A percentile compares a stretch with the other conserved stretches of the same genome.
phyloP scores from a whole-genome alignment of 768 basidiomycete species.

The Mycena indigotica region DNA sequence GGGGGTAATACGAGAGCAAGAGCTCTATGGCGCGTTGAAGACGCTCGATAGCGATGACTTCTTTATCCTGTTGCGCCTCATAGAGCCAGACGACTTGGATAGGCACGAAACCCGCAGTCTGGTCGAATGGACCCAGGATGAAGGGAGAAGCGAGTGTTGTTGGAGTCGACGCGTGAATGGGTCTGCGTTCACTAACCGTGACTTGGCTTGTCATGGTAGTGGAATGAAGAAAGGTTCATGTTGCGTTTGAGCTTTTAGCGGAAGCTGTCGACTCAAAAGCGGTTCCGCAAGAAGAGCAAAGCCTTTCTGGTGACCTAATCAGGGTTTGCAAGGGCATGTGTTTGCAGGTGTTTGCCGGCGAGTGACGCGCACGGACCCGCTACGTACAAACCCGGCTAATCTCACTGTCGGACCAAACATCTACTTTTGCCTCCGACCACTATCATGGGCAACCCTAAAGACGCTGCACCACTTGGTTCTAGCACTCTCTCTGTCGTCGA shows the following conservation, averaged over 20 bases:
- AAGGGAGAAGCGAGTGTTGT: slow-evolving; percentile 12
- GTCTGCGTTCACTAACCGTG: neutral
- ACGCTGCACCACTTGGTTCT: slow-evolving; percentile 10
- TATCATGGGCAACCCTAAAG: slow-evolving; percentile 20
- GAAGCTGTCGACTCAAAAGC: no score
- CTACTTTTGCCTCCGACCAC: neutral
- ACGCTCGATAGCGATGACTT: slow-evolving; percentile 14
- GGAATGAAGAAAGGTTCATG: neutral
- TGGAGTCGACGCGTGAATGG: slow-evolving; percentile 5
- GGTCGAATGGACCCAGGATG: slow-evolving; percentile 21
- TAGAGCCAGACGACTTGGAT: slow-evolving; percentile 23
- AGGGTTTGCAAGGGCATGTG: no score
- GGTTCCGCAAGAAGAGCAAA: no score
- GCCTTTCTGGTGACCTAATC: no score
- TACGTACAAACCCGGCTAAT: neutral
- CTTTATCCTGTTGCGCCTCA: neutral
- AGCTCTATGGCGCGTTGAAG: slow-evolving; percentile 17
- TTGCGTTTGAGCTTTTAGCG: no score
- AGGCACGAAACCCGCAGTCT: slow-evolving; percentile 17
- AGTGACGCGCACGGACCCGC: no score
- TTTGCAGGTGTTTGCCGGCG: neutral
- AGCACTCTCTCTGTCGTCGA: slow-evolving; percentile 69
- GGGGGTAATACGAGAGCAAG: slow-evolving; percentile 23
- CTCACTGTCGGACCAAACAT: neutral
- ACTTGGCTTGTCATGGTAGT: neutral